These are phyloP conservation scores for Epichloe sibirici DNA, from an alignment of 2,329 filamentous ascomycete genomes.

Conservation along the genomic window DNA sequence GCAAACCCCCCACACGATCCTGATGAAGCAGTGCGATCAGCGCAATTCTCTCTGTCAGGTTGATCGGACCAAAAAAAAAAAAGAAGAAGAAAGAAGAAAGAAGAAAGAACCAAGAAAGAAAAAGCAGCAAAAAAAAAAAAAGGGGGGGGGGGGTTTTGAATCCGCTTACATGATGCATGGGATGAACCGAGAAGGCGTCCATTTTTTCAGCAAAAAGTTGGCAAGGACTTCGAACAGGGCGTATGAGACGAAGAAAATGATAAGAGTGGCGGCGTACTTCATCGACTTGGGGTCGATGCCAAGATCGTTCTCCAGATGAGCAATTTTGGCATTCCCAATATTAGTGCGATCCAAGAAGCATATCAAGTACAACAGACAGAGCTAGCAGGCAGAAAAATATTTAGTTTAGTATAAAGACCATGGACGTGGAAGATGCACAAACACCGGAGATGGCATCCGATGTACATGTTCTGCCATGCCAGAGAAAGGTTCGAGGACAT, in stretches of 20 bases:
- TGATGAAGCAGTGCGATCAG: slow-evolving; percentile 14
- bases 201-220: slow-evolving; percentile 66
- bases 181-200: slow-evolving; percentile 68
- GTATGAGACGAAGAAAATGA: slow-evolving; percentile 82
- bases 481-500: slow-evolving; percentile 9
- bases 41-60: background rate
- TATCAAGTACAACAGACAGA: slow-evolving; percentile 60
- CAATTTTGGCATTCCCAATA: slow-evolving; percentile 58
- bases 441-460: background rate
- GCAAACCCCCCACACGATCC: slow-evolving; percentile 51
- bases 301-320: slow-evolving; percentile 25
- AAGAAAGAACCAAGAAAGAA: too few species aligned
- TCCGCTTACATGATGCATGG: slow-evolving; percentile 60
- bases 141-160: too few species aligned
- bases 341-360: slow-evolving; percentile 69
- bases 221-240: slow-evolving; percentile 65
- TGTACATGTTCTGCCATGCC: background rate
- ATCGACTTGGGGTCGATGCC: slow-evolving; percentile 45
- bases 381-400: slow-evolving; percentile 20
- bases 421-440: background rate
- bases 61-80: background rate
- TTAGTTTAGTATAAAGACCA: background rate
- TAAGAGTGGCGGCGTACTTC: slow-evolving; percentile 63
- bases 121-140: background rate
- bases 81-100: background rate